Conservation (phyloP, 2,329 filamentous ascomycete species). For the Colletotrichum kahawae region DNA sequence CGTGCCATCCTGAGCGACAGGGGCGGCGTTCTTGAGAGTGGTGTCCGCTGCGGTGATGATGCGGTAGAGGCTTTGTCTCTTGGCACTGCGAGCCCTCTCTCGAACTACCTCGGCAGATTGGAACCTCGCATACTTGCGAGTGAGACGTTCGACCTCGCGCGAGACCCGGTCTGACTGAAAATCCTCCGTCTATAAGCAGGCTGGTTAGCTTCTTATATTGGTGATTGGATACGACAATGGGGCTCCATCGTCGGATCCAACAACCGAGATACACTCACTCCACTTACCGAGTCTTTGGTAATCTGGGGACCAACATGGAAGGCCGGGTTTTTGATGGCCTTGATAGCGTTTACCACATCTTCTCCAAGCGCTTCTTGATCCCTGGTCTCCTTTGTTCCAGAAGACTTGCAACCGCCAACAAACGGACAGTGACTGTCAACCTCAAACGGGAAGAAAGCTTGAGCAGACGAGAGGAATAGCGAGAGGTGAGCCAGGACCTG, state of each 20-base stretch:
- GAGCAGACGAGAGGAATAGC: slow-evolving; percentile 48
- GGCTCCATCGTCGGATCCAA: background rate
- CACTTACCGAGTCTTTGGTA: background rate
- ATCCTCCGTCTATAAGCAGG: slow-evolving; percentile 32
- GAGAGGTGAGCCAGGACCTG: slow-evolving; percentile 49
- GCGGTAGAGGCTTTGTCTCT: slow-evolving; percentile 51
- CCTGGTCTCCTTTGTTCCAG: slow-evolving; percentile 21
- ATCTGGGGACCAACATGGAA: slow-evolving; percentile 32
- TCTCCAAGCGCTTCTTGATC: background rate
- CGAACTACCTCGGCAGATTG: slow-evolving; percentile 26
- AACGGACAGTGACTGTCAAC: slow-evolving; percentile 35
- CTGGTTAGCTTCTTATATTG: background rate
- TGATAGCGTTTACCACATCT: slow-evolving; percentile 4
- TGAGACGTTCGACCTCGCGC: slow-evolving; percentile 41
- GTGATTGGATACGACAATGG: background rate
- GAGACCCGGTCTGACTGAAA: slow-evolving; percentile 39
- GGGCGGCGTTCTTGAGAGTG: slow-evolving; percentile 51
- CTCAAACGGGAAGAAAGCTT: slow-evolving; percentile 53
- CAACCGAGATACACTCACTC: background rate
- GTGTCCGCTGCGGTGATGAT: slow-evolving; percentile 53
- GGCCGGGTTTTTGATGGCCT: slow-evolving; percentile 33
- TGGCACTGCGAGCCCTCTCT: slow-evolving; percentile 17
- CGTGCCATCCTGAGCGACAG: slow-evolving; percentile 67
- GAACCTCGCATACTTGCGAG: slow-evolving; percentile 42
- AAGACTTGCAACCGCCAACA: slow-evolving; percentile 29